Conservation (phyloP, 2,329 filamentous ascomycete genomes). For the Neonectria magnoliae region DNA sequence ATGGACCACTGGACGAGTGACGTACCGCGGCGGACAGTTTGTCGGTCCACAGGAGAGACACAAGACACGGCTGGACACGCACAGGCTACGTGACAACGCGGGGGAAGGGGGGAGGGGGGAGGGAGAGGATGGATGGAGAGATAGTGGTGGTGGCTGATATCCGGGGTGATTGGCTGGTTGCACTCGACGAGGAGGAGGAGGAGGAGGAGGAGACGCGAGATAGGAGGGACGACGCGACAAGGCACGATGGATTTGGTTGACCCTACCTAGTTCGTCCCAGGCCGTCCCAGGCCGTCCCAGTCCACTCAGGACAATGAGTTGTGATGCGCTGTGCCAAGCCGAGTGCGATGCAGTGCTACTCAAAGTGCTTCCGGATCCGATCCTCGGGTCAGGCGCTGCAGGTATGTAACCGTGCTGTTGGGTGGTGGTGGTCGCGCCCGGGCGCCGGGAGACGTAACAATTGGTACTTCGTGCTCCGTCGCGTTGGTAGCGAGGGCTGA, state of each 20-base stretch:
- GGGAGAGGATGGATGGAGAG: background rate
- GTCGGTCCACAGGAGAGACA: constrained; percentile 11
- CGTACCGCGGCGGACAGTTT: background rate
- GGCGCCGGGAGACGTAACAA: background rate
- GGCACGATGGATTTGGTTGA: background rate
- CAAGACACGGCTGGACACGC: background rate
- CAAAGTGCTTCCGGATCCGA: background rate
- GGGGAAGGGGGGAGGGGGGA: constrained; percentile 23
- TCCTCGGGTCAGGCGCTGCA: background rate
- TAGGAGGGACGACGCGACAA: constrained; percentile 2
- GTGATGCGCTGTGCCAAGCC: background rate
- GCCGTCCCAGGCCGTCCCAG: background rate
- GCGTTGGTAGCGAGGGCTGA: background rate
- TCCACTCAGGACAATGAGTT: background rate
- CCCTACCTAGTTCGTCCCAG: background rate
- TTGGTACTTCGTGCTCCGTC: background rate
- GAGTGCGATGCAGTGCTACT: background rate
- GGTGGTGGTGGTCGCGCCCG: background rate
- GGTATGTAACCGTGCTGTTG: background rate
- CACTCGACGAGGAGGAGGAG: background rate
- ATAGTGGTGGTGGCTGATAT: constrained; percentile 5
- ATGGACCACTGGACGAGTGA: constrained; percentile 1
- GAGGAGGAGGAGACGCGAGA: constrained; percentile 4
- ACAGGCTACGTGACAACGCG: constrained; percentile 34
- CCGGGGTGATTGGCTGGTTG: constrained; percentile 11